Evolutionary conservation across 768 basidiomycete genomes (phyloP), one percentile per base, ranked within the genome.

Genomic region (Plicaturopsis crispa): DNA sequence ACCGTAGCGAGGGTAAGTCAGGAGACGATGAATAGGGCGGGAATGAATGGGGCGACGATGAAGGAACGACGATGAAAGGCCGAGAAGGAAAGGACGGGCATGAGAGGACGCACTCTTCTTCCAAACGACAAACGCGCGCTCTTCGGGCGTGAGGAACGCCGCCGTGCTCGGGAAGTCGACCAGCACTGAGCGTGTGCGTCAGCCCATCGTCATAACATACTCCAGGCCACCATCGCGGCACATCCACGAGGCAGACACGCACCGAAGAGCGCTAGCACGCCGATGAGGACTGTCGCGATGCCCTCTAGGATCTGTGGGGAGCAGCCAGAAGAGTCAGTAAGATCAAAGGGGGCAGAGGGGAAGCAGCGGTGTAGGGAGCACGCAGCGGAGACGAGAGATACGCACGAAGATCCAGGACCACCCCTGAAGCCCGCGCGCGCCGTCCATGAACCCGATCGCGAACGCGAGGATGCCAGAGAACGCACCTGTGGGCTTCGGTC

Each of bases 391-490:
- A 28, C 26, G 26, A 28, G 14, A 28, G 14, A 23, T 6, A 53
- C 71, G 30, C 45, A 78, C 75, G 40, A 81, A 82, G 34, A 81
- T 79, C 80, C 79, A 81, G 0, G 72, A 73, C 80, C 80, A 82
- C 8, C 75, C 78, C 13, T 65, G 48, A 13, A 73, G 49, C 2
- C 72, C 67, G 3, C 48, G 56, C 0, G 54, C 55, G 0, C 72
- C 73, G 19, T 56, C 51, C 74, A 80, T 72, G 36, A 72, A 70
- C 26, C 66, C 61, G 20, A 80, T 73, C 0, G 52, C 75, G 51
- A 63, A 78, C 0, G 78, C 78, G 12, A 81, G 46, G 5, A 79
- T 52, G 0, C 78, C 78, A 1, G 76, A 73, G 49, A 80, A 78
- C 3, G 77, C 78, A 5, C 64, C 65, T 51, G 31, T 38, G 10